phyloP scores from a whole-genome alignment of 2,329 filamentous ascomycete species.

The Penicillium sp. region DNA sequence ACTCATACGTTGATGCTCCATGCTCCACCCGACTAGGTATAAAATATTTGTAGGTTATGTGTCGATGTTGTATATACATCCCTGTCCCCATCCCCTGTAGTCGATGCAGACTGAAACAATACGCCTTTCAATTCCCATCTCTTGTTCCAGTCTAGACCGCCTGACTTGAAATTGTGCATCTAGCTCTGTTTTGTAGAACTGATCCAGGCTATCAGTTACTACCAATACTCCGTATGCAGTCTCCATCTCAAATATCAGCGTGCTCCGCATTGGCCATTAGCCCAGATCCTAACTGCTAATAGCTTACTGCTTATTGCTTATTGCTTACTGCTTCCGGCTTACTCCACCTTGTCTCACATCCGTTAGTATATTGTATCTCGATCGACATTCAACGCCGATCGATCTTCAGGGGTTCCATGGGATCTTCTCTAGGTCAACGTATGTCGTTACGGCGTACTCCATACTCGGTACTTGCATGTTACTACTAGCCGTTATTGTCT shows the following conservation, averaged over 20 bases:
- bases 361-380: neutral
- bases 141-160: neutral
- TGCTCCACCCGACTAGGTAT: neutral
- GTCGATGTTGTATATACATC: neutral
- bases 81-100: neutral
- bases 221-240: neutral
- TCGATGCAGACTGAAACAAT: neutral
- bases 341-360: slow-evolving; percentile 8
- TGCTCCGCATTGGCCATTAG: no score
- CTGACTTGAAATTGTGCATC: neutral
- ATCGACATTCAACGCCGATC: slow-evolving; percentile 8
- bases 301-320: neutral
- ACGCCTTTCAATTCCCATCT: neutral
- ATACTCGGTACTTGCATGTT: neutral
- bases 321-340: neutral
- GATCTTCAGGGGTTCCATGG: slow-evolving; percentile 13
- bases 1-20: neutral
- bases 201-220: neutral
- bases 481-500: neutral
- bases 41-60: neutral
- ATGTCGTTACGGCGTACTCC: neutral
- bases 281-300: neutral
- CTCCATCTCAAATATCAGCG: neutral
- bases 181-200: neutral
- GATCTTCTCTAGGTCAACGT: neutral